A percentile compares a stretch with the other conserved stretches of the same genome.
Conservation (phyloP, 2,329 filamentous ascomycete genomes). For the Trichoderma sp. region DNA sequence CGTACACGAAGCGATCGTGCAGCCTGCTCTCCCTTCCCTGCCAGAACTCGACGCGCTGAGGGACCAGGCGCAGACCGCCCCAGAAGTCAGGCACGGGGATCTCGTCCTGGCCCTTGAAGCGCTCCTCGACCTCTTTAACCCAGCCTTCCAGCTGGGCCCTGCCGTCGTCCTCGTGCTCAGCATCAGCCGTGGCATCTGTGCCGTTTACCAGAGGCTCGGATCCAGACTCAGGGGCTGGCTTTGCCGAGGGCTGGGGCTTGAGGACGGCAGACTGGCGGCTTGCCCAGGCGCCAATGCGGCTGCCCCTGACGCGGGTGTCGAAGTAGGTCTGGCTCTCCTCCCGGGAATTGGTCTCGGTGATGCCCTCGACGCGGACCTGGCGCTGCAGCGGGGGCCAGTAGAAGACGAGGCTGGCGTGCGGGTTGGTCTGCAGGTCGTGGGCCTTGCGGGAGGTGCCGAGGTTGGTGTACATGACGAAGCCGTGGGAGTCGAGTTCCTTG, state of each 20-base stretch:
- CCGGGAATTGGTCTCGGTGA: slow-evolving; percentile 59
- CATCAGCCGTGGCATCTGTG: background rate
- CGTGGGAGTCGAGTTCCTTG: slow-evolving; percentile 80
- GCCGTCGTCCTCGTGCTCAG: slow-evolving; percentile 54
- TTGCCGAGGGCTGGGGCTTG: slow-evolving; percentile 33
- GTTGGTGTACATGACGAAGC: slow-evolving; percentile 93
- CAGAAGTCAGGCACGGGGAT: slow-evolving; percentile 93
- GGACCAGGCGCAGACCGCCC: slow-evolving; percentile 84
- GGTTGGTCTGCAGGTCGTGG: slow-evolving; percentile 67
- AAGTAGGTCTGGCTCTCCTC: slow-evolving; percentile 72
- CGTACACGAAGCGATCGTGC: slow-evolving; percentile 91
- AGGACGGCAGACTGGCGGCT: slow-evolving; percentile 82
- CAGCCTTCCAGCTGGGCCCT: slow-evolving; percentile 70
- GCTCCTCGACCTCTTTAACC: slow-evolving; percentile 72
- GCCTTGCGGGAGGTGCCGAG: slow-evolving; percentile 74
- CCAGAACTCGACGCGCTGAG: slow-evolving; percentile 91
- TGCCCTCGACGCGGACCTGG: slow-evolving; percentile 86
- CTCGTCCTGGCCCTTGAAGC: slow-evolving; percentile 69
- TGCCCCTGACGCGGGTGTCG: slow-evolving; percentile 70
- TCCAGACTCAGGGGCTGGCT: background rate
- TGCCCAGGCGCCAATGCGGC: slow-evolving; percentile 87
- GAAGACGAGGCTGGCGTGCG: slow-evolving; percentile 79
- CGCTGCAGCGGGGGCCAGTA: slow-evolving; percentile 85
- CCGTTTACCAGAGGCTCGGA: background rate
- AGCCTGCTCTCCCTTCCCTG: slow-evolving; percentile 85